These are phyloP conservation scores for Enteropsectra breve DNA, from an alignment of 371 early-diverging fungal species.

Conservation along the genomic window DNA sequence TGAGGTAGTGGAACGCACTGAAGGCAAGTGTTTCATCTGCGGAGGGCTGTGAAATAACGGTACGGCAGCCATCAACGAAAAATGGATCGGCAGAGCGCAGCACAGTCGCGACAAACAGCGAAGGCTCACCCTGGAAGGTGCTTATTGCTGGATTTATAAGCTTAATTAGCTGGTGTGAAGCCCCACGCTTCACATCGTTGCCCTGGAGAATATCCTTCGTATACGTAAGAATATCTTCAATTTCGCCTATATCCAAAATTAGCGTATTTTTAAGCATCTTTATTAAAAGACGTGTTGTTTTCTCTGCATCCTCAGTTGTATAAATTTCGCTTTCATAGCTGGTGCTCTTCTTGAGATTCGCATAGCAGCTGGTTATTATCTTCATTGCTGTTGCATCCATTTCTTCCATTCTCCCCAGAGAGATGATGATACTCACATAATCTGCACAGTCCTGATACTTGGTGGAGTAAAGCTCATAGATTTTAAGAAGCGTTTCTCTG, in stretches of 20 bases:
- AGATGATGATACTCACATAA: constrained; percentile 18
- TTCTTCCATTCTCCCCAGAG: constrained; percentile 23
- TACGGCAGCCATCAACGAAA: constrained; percentile 4
- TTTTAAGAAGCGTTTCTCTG: constrained; percentile 17
- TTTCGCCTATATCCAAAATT: constrained; percentile 25
- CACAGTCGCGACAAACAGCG: constrained; percentile 27
- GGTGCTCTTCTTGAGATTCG: too few species aligned
- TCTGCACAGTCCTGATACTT: constrained; percentile 41
- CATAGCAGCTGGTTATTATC: background rate
- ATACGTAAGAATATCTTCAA: constrained; percentile 25
- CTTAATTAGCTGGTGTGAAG: constrained; percentile 17
- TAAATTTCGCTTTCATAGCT: constrained; percentile 12
- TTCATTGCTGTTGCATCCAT: constrained; percentile 16
- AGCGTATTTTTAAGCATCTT: constrained; percentile 9
- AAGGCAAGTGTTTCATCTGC: constrained; percentile 11
- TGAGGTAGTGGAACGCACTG: constrained; percentile 29
- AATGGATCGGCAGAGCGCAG: background rate
- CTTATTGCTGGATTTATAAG: constrained; percentile 2
- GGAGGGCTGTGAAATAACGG: background rate
- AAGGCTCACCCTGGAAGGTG: constrained; percentile 15
- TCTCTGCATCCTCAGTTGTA: too few species aligned
- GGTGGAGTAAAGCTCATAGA: constrained; percentile 34
- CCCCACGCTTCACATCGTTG: constrained; percentile 34
- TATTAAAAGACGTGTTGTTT: too few species aligned
- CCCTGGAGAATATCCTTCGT: constrained; percentile 26